These are phyloP conservation scores for Gymnopilus dilepis DNA, from an alignment of 768 basidiomycete species.

Conservation along the genomic window DNA sequence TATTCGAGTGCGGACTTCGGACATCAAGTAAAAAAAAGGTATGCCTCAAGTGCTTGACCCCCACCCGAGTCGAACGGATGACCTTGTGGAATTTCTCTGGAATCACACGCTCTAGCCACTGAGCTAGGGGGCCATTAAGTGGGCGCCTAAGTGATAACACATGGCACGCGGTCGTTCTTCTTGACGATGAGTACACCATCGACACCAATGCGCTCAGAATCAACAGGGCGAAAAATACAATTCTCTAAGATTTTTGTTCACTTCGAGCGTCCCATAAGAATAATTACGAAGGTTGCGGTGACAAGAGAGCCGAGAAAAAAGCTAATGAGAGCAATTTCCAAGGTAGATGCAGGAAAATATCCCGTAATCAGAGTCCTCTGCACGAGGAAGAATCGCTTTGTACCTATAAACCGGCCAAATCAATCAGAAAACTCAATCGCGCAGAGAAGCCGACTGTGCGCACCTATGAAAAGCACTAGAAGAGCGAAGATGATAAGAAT, in stretches of 20 bases:
- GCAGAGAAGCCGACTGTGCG: not conserved
- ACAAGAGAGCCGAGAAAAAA: slow-evolving; percentile 16
- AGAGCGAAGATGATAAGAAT: slow-evolving; percentile 5
- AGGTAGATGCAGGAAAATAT: slow-evolving; percentile 16
- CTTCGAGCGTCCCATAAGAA: not conserved
- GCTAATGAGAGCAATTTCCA: slow-evolving; percentile 12
- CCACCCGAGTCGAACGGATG: slow-evolving; percentile 54
- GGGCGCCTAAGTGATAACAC: not conserved
- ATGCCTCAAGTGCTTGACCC: slow-evolving; percentile 30
- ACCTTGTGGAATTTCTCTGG: slow-evolving; percentile 48
- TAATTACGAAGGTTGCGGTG: slow-evolving; percentile 8
- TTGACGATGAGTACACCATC: no score
- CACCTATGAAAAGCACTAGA: slow-evolving; percentile 16
- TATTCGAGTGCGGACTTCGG: no score
- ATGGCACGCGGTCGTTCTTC: no score
- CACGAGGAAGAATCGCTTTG: slow-evolving; percentile 17
- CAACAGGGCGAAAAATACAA: no score
- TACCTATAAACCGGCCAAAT: slow-evolving; percentile 4
- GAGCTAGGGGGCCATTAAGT: slow-evolving; percentile 38
- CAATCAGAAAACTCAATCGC: not conserved
- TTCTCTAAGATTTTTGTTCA: not conserved
- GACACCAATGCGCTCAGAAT: no score
- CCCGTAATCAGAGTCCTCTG: slow-evolving; percentile 17
- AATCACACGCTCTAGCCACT: slow-evolving; percentile 47
- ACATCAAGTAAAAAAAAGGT: not conserved